Evolutionary conservation across 2,329 filamentous ascomycete species (phyloP).

Genomic region (Penicillium sp.): DNA sequence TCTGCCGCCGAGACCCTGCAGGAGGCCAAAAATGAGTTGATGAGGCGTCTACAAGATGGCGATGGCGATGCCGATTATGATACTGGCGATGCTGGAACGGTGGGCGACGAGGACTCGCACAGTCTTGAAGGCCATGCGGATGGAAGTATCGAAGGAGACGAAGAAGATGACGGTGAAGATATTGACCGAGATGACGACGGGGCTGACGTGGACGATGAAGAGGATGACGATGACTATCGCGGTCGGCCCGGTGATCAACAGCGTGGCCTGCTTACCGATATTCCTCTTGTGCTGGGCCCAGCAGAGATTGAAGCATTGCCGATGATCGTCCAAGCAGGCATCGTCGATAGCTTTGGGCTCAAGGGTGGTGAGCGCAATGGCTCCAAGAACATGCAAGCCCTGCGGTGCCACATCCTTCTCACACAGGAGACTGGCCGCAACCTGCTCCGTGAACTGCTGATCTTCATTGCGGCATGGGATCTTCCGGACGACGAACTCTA

Average conservation of each 20-base stretch:
- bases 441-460: slow-evolving; percentile 81
- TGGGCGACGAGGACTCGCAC: slow-evolving; percentile 42
- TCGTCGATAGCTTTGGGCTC: slow-evolving; percentile 74
- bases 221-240: slow-evolving; percentile 53
- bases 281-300: slow-evolving; percentile 89
- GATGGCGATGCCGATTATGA: slow-evolving; percentile 45
- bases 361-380: slow-evolving; percentile 62
- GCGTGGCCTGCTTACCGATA: slow-evolving; percentile 84
- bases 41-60: slow-evolving; percentile 49
- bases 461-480: slow-evolving; percentile 97
- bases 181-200: slow-evolving; percentile 51
- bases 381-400: slow-evolving; percentile 78
- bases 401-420: slow-evolving; percentile 83
- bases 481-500: slow-evolving; percentile 90
- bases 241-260: slow-evolving; percentile 52
- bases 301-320: slow-evolving; percentile 94
- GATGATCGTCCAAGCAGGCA: slow-evolving; percentile 96
- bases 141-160: slow-evolving; percentile 50
- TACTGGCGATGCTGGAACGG: slow-evolving; percentile 40
- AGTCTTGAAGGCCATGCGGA: slow-evolving; percentile 46
- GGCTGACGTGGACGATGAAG: slow-evolving; percentile 55
- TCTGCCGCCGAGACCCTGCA: slow-evolving; percentile 52
- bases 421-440: slow-evolving; percentile 89
- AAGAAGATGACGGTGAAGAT: slow-evolving; percentile 53
- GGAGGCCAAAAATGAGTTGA: slow-evolving; percentile 51